phyloP scores from a whole-genome alignment of 2,329 filamentous ascomycete species.

The Gliomastix tumulicola region DNA sequence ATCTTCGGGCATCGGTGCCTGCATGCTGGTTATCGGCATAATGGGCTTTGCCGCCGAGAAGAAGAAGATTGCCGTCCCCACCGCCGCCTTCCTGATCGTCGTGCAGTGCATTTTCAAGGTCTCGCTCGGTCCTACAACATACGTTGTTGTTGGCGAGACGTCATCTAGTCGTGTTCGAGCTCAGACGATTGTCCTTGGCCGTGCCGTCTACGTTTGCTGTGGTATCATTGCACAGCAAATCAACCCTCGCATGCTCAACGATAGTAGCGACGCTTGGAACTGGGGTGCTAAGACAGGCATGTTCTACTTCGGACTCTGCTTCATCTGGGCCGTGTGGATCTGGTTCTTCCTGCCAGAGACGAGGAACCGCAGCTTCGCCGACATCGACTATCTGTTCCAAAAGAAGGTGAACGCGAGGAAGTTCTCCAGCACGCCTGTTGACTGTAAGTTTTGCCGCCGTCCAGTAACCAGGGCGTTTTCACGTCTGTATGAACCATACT shows the following conservation, averaged over 20 bases:
- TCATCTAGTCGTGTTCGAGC: constrained; percentile 33
- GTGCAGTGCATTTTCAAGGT: constrained; percentile 33
- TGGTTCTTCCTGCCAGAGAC: constrained; percentile 38
- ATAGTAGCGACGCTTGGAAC: constrained; percentile 16
- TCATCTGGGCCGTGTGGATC: constrained; percentile 31
- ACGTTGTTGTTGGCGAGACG: constrained; percentile 35
- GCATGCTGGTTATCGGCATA: constrained; percentile 33
- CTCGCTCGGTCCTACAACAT: constrained; percentile 35
- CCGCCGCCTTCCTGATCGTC: constrained; percentile 28
- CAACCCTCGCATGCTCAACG: constrained; percentile 26
- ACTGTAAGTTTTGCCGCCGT: constrained; percentile 15
- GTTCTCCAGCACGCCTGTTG: constrained; percentile 18
- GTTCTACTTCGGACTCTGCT: constrained; percentile 25
- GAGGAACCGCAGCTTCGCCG: constrained; percentile 33
- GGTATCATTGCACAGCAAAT: constrained; percentile 28
- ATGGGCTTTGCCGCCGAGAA: constrained; percentile 29
- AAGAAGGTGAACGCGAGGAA: constrained; percentile 21
- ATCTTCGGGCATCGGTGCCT: constrained; percentile 26
- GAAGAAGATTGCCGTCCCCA: constrained; percentile 17
- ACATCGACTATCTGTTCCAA: constrained; percentile 41
- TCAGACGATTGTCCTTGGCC: constrained; percentile 34
- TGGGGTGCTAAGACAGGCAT: constrained; percentile 27
- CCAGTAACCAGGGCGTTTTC: no score
- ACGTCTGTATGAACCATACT: no score
- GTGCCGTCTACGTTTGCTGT: constrained; percentile 30